Base-by-base conservation (phyloP, 257 asterid genomes). In the Solanum pimpinellifolium region DNA sequence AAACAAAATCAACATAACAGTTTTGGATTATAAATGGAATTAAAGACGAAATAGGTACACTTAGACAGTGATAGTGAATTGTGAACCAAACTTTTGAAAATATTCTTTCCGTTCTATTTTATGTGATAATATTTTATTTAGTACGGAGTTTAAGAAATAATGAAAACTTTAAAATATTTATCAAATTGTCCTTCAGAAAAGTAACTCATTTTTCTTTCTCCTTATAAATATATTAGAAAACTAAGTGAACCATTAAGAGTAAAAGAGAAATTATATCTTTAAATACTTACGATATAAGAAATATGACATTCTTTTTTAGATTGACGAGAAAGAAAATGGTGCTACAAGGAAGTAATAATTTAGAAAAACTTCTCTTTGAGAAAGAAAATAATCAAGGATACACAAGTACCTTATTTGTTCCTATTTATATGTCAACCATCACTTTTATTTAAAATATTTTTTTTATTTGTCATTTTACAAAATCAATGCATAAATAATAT, bases 211-310 rank as follows among this genome's bases (percentile, higher is more conserved):
- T 33, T 33, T 33, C 1, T 33, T 0, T 4, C 35, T 33, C 6
- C 35, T 33, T 5, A 4, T 33, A 33, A 33, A 33, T 33, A 4
- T 33, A 33, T 33, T 33, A 3, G 0, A 33, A 33, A 33, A 33
- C 1, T 33, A 33, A 33, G 1, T 33, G 5, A 0, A 33, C 0
- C 1, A 33, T 33, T 33, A 33, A 33, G 0, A 5, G 0, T 33
- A 33, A 33, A 33, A 33, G 35, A 0, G 35, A 33, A 33, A 33
- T 33, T 33, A 0, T 4, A 33, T 0, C 35, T 0, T 33, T 33
- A 33, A 33, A 33, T 33, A 33, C 35, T 33, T 33, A 33, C 5
- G 1, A 33, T 33, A 33, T 3, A 33, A 33, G 35, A 33, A 33
- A 33, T 33, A 4, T 33, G 5, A 33, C 35, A 4, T 0, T 33